Evolutionary conservation across 2,329 filamentous ascomycete genomes (phyloP).

Genomic region (Colletotrichum chlorophyti): DNA sequence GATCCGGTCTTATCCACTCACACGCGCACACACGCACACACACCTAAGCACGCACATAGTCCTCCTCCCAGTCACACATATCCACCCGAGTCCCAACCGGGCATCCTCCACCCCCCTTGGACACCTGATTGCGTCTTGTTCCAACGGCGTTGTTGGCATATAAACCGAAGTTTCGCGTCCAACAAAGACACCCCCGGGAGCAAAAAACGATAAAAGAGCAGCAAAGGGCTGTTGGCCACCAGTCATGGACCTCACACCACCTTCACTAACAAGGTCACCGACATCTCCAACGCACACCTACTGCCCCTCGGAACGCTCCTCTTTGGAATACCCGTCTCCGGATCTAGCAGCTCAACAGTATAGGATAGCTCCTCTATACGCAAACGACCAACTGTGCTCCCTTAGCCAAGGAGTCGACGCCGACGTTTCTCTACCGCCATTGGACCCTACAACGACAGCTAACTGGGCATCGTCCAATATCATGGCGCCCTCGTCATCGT

Average conservation of each 20-base stretch:
- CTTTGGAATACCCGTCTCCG: slow-evolving; percentile 54
- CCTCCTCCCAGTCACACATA: slow-evolving; percentile 22
- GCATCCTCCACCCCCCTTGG: slow-evolving; percentile 4
- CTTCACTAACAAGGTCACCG: slow-evolving; percentile 52
- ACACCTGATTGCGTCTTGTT: slow-evolving; percentile 9
- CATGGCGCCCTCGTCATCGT: slow-evolving; percentile 48
- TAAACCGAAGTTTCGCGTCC: slow-evolving; percentile 21
- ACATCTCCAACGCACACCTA: slow-evolving; percentile 52
- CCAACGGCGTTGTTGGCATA: slow-evolving; percentile 24
- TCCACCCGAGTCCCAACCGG: slow-evolving; percentile 6
- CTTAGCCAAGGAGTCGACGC: slow-evolving; percentile 44
- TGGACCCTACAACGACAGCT: slow-evolving; percentile 49
- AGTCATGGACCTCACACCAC: slow-evolving; percentile 58
- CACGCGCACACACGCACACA: no score
- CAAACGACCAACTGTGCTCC: slow-evolving; percentile 44
- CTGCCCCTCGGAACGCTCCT: slow-evolving; percentile 48
- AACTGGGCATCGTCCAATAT: slow-evolving; percentile 50
- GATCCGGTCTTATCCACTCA: slow-evolving; percentile 21
- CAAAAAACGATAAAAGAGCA: slow-evolving; percentile 5
- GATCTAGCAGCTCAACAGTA: slow-evolving; percentile 50
- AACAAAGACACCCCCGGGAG: slow-evolving; percentile 13
- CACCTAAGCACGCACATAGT: no score
- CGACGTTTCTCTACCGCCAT: slow-evolving; percentile 43
- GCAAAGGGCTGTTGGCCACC: slow-evolving; percentile 20
- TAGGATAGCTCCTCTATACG: slow-evolving; percentile 50